A percentile compares a stretch with the other conserved stretches of the same genome.
phyloP scores from a whole-genome alignment of 2,329 filamentous ascomycete species.

The Graphium sp. region DNA sequence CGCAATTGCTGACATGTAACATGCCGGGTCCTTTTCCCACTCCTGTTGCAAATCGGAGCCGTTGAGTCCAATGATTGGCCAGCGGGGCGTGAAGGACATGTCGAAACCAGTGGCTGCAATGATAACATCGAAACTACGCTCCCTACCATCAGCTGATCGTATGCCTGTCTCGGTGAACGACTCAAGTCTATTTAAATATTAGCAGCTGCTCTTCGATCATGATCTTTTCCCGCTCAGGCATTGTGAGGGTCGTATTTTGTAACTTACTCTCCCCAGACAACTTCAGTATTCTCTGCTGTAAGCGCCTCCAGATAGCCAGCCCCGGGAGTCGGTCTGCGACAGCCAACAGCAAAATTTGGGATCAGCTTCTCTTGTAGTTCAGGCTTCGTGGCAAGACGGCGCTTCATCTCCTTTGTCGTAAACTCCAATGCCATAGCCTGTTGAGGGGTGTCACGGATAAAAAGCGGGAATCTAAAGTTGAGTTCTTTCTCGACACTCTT shows the following conservation, averaged over 20 bases:
- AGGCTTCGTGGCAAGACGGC: slow-evolving; percentile 14
- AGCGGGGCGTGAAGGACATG: slow-evolving; percentile 7
- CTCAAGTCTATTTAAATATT: too few relatives aligned
- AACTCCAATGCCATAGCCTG: too few relatives aligned
- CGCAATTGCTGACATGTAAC: neutral
- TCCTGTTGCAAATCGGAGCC: neutral
- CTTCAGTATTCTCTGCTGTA: slow-evolving; percentile 10
- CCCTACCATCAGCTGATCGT: too few relatives aligned
- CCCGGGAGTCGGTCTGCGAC: slow-evolving; percentile 29
- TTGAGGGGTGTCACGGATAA: neutral
- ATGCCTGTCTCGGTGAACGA: too few relatives aligned
- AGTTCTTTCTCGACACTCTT: neutral
- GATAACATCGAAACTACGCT: too few relatives aligned
- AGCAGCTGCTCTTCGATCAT: too few relatives aligned
- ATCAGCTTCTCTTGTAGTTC: slow-evolving; percentile 2
- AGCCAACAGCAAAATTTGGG: slow-evolving; percentile 4
- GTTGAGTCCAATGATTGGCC: slow-evolving; percentile 9
- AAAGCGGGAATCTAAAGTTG: neutral
- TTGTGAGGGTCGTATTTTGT: too few relatives aligned
- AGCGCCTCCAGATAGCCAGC: slow-evolving; percentile 13
- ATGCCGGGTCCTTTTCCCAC: neutral
- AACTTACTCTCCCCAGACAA: too few relatives aligned
- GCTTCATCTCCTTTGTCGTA: slow-evolving; percentile 23
- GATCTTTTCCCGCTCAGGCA: too few relatives aligned
- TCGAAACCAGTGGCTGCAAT: slow-evolving; percentile 15